Conservation (phyloP, 257 asterid genomes). For the Capsicum baccatum region DNA sequence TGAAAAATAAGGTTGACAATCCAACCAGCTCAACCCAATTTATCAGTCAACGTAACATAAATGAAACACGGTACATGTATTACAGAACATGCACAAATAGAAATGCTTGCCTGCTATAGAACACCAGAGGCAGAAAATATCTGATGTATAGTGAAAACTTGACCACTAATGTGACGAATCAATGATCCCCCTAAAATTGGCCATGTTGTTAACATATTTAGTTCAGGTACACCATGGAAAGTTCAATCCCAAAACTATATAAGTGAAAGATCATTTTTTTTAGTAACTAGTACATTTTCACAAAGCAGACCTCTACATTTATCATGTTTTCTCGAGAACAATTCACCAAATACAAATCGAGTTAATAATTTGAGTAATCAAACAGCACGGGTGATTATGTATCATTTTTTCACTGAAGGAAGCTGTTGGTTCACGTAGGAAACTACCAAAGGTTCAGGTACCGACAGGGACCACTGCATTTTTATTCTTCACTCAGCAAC, state of each 20-base stretch:
- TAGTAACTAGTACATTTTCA: neutral
- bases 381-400: neutral
- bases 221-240: neutral
- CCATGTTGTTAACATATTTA: neutral
- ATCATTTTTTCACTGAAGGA: neutral
- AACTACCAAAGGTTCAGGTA: neutral
- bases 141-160: neutral
- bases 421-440: neutral
- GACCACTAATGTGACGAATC: neutral
- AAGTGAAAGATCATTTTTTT: neutral
- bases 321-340: neutral
- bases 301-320: neutral
- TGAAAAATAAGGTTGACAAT: neutral
- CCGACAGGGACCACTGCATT: neutral
- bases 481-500: neutral
- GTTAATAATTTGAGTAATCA: conserved; percentile 11
- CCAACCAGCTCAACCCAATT: neutral
- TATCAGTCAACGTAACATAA: neutral
- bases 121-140: neutral
- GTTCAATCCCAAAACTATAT: neutral
- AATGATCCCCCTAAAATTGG: neutral
- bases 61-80: neutral
- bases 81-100: neutral
- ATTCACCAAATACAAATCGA: neutral
- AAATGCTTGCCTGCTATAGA: neutral